Evolutionary conservation across 73 alveolate genomes (phyloP).

Genomic region (Breviolum minutum): DNA sequence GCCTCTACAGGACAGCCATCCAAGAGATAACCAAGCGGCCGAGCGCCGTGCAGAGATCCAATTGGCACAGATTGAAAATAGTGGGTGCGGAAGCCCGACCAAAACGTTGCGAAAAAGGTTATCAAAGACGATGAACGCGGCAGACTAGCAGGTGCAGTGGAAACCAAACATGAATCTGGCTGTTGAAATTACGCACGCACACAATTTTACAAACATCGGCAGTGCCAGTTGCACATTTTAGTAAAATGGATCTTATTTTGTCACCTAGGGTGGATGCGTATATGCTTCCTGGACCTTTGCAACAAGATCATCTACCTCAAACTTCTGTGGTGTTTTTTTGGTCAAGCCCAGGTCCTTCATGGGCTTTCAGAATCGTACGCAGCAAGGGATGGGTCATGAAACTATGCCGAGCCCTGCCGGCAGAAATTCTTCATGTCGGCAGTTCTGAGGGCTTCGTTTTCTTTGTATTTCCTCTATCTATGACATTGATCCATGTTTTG

Average conservation of each 20-base stretch:
- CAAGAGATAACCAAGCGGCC: conserved; percentile 16
- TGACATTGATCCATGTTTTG: too few relatives aligned
- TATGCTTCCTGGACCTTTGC: neutral
- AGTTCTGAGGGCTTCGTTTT: too few relatives aligned
- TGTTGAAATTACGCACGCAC: too few relatives aligned
- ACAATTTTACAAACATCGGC: too few relatives aligned
- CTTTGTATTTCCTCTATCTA: too few relatives aligned
- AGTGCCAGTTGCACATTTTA: too few relatives aligned
- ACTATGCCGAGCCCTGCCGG: conserved; percentile 45
- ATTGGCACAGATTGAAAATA: conserved; percentile 87
- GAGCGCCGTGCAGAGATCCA: conserved; percentile 68
- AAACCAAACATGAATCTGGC: neutral
- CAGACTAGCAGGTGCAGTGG: too few relatives aligned
- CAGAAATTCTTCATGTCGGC: neutral
- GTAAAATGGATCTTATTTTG: too few relatives aligned
- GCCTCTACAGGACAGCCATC: conserved; percentile 53
- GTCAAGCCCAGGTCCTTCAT: conserved; percentile 34
- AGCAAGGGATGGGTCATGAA: neutral
- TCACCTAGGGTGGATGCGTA: too few relatives aligned
- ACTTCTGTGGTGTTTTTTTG: neutral
- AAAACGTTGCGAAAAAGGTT: neutral
- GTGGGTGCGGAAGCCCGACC: conserved; percentile 24
- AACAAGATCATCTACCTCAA: neutral
- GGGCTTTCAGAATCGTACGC: conserved; percentile 65
- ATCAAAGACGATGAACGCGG: neutral